Base-by-base conservation (phyloP, 192 early-diverging fungal genomes). In the Mortierella alpina region DNA sequence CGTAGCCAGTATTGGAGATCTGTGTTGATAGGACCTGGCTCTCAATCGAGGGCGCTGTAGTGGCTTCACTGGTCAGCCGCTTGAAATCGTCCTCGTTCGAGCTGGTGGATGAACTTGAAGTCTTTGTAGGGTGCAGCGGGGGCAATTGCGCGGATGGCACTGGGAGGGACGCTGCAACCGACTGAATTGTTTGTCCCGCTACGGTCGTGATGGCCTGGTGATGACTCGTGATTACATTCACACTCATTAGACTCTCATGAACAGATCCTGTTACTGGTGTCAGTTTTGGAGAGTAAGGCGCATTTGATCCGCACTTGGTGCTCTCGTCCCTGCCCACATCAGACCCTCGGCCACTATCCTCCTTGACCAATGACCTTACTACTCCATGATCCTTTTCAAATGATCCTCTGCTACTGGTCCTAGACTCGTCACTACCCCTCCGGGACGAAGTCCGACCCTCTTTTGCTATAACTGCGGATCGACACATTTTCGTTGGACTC, bases 1-100 rank as follows among this genome's bases (percentile, higher is more conserved):
- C 50, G 42, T 66, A 20, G 4, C 40, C 67, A 42, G 41, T 66
- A 46, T 79, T 63, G 5, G 76, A 71, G 7, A 79, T 79, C 56
- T 79, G 69, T 2, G 76, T 79, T 14, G 69, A 79, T 23, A 79
- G 47, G 51, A 79, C 76, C 39, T 79, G 76, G 14, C 59, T 66
- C 49, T 79, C 76, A 15, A 79, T 72, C 2, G 75, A 77, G 2
- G 23, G 9, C 1, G 61, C 1, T 15, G 63, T 17, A 20, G 63
- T 17, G 17, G 53, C 53, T 54, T 46, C 49, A 3, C 31, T 31
- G 31, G 31, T 2, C 31, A 31, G 31, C 31, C 31, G 31, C 31
- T 31, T 31, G 31, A 31, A 31, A 31, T 31, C 31, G 0, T 6
- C 45, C 13, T 12, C 4, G 31, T 15, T 46, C 4, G 45, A 49